Evolutionary conservation across 2,329 filamentous ascomycete genomes (phyloP), one percentile per base, ranked within the genome.

Genomic region (Cadophora luteo-olivacea): DNA sequence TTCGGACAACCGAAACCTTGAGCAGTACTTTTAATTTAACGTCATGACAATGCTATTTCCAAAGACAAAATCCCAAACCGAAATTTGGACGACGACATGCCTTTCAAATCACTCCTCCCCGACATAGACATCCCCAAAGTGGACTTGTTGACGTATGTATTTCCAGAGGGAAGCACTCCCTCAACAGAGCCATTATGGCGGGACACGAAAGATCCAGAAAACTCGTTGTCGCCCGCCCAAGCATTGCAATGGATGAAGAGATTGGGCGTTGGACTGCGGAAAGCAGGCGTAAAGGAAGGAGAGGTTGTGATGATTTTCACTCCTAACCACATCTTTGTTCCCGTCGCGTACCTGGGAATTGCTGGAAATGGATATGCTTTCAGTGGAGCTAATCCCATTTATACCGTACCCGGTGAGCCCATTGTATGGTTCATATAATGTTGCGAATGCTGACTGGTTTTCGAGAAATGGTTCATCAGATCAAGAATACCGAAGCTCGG

Each of bases 241-340:
- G 75, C 83, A 29, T 73, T 87, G 36, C 73, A 78, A 79, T 87
- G 84, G 84, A 80, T 84, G 49, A 85, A 83, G 73, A 79, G 84
- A 66, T 73, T 88, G n/a, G 83, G 81, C 0, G 77, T 79, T 48
- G 85, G 85, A 4, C 78, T 88, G 16, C 79, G 84, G 61, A 78
- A 74, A 3, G 72, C 84, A 8, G 84, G 83, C 0, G 68, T 87
- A 7, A 73, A 80, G 66, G 79, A 77, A 61, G 83, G 83, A 14
- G 85, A 87, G 63, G 83, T 85, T 1, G 83, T 86, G 38, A 81
- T 87, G 80, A 81, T 86, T 54, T 85, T 83, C 72, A 84, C 83
- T 0, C 81, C 83, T 1, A 88, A 87, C 73, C 84, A 86, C 69
- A 82, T 88, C 49, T 86, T 84, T 70, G 81, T 87, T 1, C 85